phyloP scores from a whole-genome alignment of 2,329 filamentous ascomycete genomes.

The Verticillium nonalfalfae region DNA sequence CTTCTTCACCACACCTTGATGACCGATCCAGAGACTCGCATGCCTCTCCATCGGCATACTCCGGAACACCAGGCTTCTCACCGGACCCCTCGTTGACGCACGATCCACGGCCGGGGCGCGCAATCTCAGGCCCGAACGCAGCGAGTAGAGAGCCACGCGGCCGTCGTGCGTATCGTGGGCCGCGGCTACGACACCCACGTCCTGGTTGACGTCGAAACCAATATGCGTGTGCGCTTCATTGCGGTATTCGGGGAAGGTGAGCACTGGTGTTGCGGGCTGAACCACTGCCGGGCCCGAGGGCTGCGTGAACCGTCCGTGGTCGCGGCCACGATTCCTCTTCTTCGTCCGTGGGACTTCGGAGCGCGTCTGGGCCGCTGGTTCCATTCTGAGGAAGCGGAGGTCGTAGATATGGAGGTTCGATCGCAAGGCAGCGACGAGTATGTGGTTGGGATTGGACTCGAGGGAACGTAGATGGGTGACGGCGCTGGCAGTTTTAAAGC shows the following conservation, averaged over 20 bases:
- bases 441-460: slow-evolving; percentile 29
- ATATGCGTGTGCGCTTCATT: slow-evolving; percentile 42
- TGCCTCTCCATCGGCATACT: slow-evolving; percentile 34
- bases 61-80: slow-evolving; percentile 39
- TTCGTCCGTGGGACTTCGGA: neutral
- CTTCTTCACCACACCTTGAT: slow-evolving; percentile 29
- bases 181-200: slow-evolving; percentile 45
- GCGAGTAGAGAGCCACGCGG: slow-evolving; percentile 41
- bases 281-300: neutral
- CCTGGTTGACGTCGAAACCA: slow-evolving; percentile 43
- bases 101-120: slow-evolving; percentile 16
- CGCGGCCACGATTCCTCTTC: neutral
- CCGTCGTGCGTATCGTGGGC: slow-evolving; percentile 39
- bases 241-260: slow-evolving; percentile 41
- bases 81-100: slow-evolving; percentile 19
- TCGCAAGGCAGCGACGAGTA: slow-evolving; percentile 46
- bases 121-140: slow-evolving; percentile 35
- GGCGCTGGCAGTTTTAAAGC: slow-evolving; percentile 27
- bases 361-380: slow-evolving; percentile 1
- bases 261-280: slow-evolving; percentile 19
- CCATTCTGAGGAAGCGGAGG: slow-evolving; percentile 31
- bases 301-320: neutral
- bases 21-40: slow-evolving; percentile 41
- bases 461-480: slow-evolving; percentile 45
- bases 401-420: slow-evolving; percentile 51